These are phyloP conservation scores for Colletotrichum neosansevieriae DNA, from an alignment of 2,329 filamentous ascomycete genomes.

Conservation along the genomic window DNA sequence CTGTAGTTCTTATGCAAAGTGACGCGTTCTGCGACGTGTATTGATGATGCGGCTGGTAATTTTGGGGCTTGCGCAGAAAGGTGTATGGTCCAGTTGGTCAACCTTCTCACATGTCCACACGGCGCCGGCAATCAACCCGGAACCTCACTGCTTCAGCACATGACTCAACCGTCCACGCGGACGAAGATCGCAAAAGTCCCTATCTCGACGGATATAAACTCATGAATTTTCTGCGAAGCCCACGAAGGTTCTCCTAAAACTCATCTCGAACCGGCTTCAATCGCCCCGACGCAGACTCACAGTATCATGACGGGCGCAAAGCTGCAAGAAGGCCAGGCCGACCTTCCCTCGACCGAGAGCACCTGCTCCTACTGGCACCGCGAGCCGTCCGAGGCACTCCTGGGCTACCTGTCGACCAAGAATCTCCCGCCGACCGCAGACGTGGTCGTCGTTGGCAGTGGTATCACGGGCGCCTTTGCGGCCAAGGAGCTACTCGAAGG, in stretches of 20 bases:
- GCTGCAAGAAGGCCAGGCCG: slow-evolving; percentile 55
- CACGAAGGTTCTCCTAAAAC: neutral
- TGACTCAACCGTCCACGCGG: slow-evolving; percentile 23
- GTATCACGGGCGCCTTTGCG: slow-evolving; percentile 81
- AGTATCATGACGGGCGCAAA: slow-evolving; percentile 48
- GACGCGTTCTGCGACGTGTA: slow-evolving; percentile 8
- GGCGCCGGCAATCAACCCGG: neutral
- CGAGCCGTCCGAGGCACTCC: slow-evolving; percentile 72
- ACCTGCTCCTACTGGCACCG: slow-evolving; percentile 81
- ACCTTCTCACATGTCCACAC: slow-evolving; percentile 21
- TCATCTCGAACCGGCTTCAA: neutral
- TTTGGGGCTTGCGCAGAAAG: neutral
- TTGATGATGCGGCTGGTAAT: neutral
- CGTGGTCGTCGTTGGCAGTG: slow-evolving; percentile 79
- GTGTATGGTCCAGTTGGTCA: neutral
- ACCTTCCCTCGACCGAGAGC: slow-evolving; percentile 70
- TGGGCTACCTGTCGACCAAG: slow-evolving; percentile 75
- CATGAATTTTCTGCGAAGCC: neutral
- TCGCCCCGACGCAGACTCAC: neutral
- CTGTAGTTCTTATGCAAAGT: neutral
- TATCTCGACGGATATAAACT: neutral
- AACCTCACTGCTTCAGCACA: slow-evolving; percentile 20
- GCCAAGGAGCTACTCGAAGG: slow-evolving; percentile 70
- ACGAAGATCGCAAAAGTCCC: neutral
- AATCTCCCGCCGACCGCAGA: slow-evolving; percentile 73